Conservation (phyloP, 805 yeast genomes). For the Yarrowia sp. region DNA sequence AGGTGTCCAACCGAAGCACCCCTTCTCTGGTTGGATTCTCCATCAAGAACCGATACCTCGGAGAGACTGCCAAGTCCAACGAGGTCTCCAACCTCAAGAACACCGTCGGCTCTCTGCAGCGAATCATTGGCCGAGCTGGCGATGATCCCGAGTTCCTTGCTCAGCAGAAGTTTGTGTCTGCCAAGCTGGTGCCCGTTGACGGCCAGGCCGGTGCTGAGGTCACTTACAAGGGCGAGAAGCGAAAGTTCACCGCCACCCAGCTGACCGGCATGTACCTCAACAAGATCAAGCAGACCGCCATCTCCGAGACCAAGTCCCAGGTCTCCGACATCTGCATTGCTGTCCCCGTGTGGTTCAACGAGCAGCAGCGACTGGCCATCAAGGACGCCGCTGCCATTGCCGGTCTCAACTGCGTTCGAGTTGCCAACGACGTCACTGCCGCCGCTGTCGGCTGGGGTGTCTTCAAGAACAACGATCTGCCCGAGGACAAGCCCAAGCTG, state of each 20-base stretch:
- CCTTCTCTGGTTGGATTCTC: constrained; percentile 95
- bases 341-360: constrained; percentile 97
- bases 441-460: constrained; percentile 99
- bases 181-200: constrained; percentile 70
- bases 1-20: constrained; percentile 96
- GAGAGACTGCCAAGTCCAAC: constrained; percentile 95
- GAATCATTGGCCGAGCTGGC: constrained; percentile 81
- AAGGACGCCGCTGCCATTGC: constrained; percentile 95
- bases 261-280: constrained; percentile 92
- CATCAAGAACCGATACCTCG: constrained; percentile 83
- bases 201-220: constrained; percentile 88
- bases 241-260: constrained; percentile 85
- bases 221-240: constrained; percentile 77
- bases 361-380: constrained; percentile 94
- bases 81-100: constrained; percentile 96
- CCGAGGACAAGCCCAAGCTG: constrained; percentile 89
- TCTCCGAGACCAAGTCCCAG: constrained; percentile 79
- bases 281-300: constrained; percentile 83
- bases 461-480: constrained; percentile 88
- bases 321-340: constrained; percentile 90
- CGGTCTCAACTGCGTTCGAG: constrained; percentile 96
- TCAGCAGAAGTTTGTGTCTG: constrained; percentile 78
- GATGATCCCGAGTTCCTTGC: constrained; percentile 76
- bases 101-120: constrained; percentile 93
- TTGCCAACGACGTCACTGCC: constrained; percentile 96